Percentiles rank a stretch among this genome's conserved stretches.
Conservation (phyloP, 139 green algal species). For the Chlorella sp. region DNA sequence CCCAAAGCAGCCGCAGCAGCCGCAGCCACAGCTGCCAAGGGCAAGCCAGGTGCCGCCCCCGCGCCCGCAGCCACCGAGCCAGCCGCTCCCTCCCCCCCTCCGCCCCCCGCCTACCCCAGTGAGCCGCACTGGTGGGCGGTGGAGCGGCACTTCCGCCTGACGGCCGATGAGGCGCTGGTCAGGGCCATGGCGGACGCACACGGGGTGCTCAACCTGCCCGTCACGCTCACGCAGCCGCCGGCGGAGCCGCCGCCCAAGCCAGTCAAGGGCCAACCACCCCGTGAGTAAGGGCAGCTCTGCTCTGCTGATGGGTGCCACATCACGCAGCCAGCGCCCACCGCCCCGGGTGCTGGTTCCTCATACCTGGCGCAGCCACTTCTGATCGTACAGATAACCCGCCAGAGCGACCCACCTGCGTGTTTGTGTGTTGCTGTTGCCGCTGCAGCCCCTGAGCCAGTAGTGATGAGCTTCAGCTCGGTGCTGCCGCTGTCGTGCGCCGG, state of each 20-base stretch:
- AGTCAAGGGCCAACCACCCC: conserved; percentile 1
- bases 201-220: conserved; percentile 12
- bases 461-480: background rate
- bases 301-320: too few species aligned
- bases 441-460: background rate
- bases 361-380: too few species aligned
- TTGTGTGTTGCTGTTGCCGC: background rate
- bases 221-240: conserved; percentile 9
- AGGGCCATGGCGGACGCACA: conserved; percentile 16
- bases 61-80: background rate
- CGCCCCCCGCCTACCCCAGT: background rate
- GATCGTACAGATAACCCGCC: too few species aligned
- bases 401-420: too few species aligned
- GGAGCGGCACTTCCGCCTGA: conserved; percentile 23
- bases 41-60: background rate
- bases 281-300: too few species aligned
- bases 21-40: background rate
- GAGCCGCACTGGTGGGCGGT: background rate
- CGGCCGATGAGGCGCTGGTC: conserved; percentile 20
- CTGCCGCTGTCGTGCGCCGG: conserved; percentile 18
- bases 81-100: background rate
- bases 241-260: conserved; percentile 9
- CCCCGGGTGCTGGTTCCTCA: too few species aligned
- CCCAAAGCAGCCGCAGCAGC: background rate
- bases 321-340: too few species aligned